These are phyloP conservation scores for Raffaelea albimanens DNA, from an alignment of 2,329 filamentous ascomycete species.

Conservation along the genomic window DNA sequence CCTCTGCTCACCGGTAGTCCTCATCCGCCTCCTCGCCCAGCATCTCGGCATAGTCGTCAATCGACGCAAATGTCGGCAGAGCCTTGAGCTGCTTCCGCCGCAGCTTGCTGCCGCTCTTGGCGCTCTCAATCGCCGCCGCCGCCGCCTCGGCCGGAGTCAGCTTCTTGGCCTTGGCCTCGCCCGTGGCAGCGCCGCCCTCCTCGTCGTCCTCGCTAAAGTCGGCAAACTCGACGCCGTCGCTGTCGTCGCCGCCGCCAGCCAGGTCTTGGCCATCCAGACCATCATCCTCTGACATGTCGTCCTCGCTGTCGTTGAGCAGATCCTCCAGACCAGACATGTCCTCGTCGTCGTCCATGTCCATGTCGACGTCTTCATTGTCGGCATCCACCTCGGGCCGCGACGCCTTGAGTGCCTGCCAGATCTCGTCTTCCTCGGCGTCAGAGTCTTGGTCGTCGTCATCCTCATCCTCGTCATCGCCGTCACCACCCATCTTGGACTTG, in stretches of 20 bases:
- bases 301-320: slow-evolving; percentile 23
- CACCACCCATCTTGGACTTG: slow-evolving; percentile 64
- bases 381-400: slow-evolving; percentile 29
- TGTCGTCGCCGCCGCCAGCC: slow-evolving; percentile 26
- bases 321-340: slow-evolving; percentile 16
- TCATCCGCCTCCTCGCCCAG: slow-evolving; percentile 61
- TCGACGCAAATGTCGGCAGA: slow-evolving; percentile 85
- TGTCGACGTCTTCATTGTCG: slow-evolving; percentile 38
- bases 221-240: slow-evolving; percentile 25
- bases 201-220: slow-evolving; percentile 31
- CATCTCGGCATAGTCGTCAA: slow-evolving; percentile 85
- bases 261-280: slow-evolving; percentile 22
- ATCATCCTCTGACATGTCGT: slow-evolving; percentile 28
- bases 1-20: slow-evolving; percentile 1
- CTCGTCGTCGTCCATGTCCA: slow-evolving; percentile 34
- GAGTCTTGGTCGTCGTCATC: slow-evolving; percentile 48
- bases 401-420: slow-evolving; percentile 25
- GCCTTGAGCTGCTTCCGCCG: slow-evolving; percentile 80
- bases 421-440: slow-evolving; percentile 28
- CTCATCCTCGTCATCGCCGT: slow-evolving; percentile 37
- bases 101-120: slow-evolving; percentile 35
- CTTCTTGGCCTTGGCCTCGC: slow-evolving; percentile 28
- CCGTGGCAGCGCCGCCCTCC: slow-evolving; percentile 24
- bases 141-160: neutral
- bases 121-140: neutral